Evolutionary conservation across 164 flowering plant genomes (phyloP).

Genomic region (Akebia trifoliata): DNA sequence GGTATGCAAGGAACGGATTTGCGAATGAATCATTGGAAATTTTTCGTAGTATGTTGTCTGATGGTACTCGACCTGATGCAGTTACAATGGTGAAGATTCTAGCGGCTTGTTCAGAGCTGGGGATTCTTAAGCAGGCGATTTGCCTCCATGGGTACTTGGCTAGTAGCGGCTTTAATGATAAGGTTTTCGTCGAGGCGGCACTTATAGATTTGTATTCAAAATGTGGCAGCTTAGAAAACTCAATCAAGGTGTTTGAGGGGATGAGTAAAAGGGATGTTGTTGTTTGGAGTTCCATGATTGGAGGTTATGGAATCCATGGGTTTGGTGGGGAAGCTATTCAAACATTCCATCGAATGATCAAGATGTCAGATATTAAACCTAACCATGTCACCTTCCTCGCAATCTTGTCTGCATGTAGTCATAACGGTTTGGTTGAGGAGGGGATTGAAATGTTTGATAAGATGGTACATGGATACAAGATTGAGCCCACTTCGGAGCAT

Average conservation of each 20-base stretch:
- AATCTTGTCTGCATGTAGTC: conserved; percentile 55
- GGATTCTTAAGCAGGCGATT: conserved; percentile 42
- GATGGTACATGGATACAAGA: conserved; percentile 31
- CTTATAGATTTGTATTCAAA: conserved; percentile 55
- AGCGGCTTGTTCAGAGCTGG: conserved; percentile 42
- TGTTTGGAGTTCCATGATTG: conserved; percentile 56
- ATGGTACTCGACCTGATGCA: conserved; percentile 41
- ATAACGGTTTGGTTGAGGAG: conserved; percentile 44
- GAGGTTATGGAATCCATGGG: conserved; percentile 52
- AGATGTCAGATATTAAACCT: conserved; percentile 28
- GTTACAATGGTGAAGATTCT: conserved; percentile 50
- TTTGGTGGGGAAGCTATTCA: conserved; percentile 38
- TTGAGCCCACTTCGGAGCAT: conserved; percentile 43
- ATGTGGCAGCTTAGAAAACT: conserved; percentile 45
- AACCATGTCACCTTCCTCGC: conserved; percentile 50
- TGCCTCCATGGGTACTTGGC: conserved; percentile 50
- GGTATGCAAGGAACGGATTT: conserved; percentile 45
- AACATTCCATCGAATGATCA: conserved; percentile 33
- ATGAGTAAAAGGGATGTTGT: conserved; percentile 36
- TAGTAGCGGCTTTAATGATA: conserved; percentile 32
- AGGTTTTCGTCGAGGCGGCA: conserved; percentile 42
- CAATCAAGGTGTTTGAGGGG: conserved; percentile 31
- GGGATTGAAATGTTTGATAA: conserved; percentile 37
- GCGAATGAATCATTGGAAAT: conserved; percentile 34
- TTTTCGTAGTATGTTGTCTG: conserved; percentile 39